Evolutionary conservation across 768 basidiomycete species (phyloP).

Genomic region (Kwoniella dejecticola): DNA sequence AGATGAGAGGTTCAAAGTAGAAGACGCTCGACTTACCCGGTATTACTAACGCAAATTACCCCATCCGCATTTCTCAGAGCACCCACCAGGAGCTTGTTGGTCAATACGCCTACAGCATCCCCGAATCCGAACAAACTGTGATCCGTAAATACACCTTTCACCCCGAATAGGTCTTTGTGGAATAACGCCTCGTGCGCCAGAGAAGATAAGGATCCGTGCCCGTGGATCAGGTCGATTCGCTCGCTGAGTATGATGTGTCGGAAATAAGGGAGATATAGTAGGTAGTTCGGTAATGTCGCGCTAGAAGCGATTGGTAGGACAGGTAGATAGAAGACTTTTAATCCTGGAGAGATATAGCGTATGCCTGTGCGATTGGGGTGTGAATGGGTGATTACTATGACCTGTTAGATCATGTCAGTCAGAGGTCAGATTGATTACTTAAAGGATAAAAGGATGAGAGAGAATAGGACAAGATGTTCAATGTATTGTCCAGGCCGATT

Average conservation of each 20-base stretch:
- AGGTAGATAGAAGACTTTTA: constrained; percentile 95
- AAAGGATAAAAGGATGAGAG: not conserved
- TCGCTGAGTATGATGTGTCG: constrained; percentile 86
- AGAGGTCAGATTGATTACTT: not conserved
- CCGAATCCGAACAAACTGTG: constrained; percentile 96
- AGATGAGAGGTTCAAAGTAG: not conserved
- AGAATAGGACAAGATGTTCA: too few species aligned
- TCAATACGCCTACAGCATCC: constrained; percentile 93
- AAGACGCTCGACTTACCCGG: constrained; percentile 65
- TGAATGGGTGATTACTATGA: constrained; percentile 91
- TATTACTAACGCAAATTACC: constrained; percentile 94
- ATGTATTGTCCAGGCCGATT: too few species aligned
- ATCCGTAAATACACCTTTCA: constrained; percentile 93
- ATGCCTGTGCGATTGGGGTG: constrained; percentile 84
- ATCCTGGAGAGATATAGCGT: constrained; percentile 70
- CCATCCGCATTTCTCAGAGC: constrained; percentile 88
- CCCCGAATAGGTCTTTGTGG: constrained; percentile 74
- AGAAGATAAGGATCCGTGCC: constrained; percentile 85
- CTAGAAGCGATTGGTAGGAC: constrained; percentile 79
- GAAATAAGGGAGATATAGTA: constrained; percentile 87
- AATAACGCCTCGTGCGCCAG: constrained; percentile 90
- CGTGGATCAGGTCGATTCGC: constrained; percentile 81
- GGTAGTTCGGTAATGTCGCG: constrained; percentile 91
- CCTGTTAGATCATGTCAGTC: too few species aligned
- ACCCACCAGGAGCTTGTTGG: constrained; percentile 89